Evolutionary conservation across 495 filamentous ascomycete species (phyloP).

Genomic region (Neurospora sublineolata): DNA sequence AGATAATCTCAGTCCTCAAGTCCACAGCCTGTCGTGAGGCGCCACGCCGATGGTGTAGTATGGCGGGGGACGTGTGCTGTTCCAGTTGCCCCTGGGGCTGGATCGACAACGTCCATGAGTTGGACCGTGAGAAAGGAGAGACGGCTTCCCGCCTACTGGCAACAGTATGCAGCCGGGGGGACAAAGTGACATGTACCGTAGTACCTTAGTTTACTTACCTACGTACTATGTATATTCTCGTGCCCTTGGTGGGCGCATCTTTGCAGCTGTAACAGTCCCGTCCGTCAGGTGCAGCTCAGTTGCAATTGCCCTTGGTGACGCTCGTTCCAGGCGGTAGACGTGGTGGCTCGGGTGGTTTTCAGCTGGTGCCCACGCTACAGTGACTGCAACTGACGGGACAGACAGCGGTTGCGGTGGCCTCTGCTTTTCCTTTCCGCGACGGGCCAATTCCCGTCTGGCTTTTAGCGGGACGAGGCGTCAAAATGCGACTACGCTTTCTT

Average conservation of each 20-base stretch:
- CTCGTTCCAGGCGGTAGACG: not conserved
- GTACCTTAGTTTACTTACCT: too few species aligned
- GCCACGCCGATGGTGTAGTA: not conserved
- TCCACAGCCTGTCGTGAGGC: not conserved
- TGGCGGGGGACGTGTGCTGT: not conserved
- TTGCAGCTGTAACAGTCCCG: not conserved
- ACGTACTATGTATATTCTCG: too few species aligned
- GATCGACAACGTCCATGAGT: not conserved
- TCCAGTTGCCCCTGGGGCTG: not conserved
- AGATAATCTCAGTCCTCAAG: not conserved
- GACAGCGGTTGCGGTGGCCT: conserved; percentile 11
- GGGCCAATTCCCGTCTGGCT: conserved; percentile 19
- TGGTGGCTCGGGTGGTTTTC: not conserved
- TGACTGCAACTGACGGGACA: not conserved
- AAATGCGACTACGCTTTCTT: conserved; percentile 12
- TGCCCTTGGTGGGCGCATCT: not conserved
- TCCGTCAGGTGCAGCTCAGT: not conserved
- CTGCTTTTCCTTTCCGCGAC: conserved; percentile 13
- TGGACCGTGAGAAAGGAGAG: not conserved
- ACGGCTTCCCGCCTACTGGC: not conserved
- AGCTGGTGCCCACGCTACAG: not conserved
- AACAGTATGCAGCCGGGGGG: not conserved
- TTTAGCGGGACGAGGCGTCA: conserved; percentile 12
- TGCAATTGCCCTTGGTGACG: not conserved
- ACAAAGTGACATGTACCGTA: not conserved